These are phyloP conservation scores for Lentinus brumalis DNA, from an alignment of 768 basidiomycete genomes.

Conservation along the genomic window DNA sequence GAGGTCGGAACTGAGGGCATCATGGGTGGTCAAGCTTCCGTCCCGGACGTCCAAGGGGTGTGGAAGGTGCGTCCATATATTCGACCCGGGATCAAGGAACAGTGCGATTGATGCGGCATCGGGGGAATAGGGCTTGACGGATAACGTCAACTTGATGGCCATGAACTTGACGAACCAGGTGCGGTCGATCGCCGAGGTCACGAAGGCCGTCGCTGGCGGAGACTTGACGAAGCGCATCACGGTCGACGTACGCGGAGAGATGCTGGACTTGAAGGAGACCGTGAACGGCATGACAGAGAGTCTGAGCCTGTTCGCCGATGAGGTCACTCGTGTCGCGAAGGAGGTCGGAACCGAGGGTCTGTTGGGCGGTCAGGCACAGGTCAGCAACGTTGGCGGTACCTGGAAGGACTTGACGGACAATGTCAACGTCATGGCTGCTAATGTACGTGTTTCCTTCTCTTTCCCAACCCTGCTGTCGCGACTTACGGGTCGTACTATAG, in stretches of 20 bases:
- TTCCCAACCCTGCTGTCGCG: neutral
- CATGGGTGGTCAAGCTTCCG: constrained; percentile 89
- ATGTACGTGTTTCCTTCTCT: constrained; percentile 49
- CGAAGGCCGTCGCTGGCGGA: constrained; percentile 91
- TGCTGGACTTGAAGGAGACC: constrained; percentile 85
- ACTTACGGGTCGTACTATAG: constrained; percentile 37
- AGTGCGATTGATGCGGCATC: neutral
- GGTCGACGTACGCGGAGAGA: constrained; percentile 91
- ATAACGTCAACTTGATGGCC: constrained; percentile 89
- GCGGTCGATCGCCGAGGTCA: constrained; percentile 90
- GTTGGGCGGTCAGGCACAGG: constrained; percentile 91
- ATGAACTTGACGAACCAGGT: constrained; percentile 92
- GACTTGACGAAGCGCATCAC: constrained; percentile 93
- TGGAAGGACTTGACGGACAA: constrained; percentile 98
- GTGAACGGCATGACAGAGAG: constrained; percentile 96
- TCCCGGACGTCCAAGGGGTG: constrained; percentile 92
- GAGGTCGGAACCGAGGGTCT: constrained; percentile 98
- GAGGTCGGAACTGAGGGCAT: constrained; percentile 95
- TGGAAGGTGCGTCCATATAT: constrained; percentile 67
- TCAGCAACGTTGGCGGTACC: constrained; percentile 92
- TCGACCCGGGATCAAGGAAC: too few species aligned
- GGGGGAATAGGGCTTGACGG: constrained; percentile 53
- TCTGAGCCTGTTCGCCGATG: constrained; percentile 82
- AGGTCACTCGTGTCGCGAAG: constrained; percentile 84
- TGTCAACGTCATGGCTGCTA: constrained; percentile 94